Percentiles rank a stretch among this genome's conserved stretches.
phyloP scores from a whole-genome alignment of 768 basidiomycete species.

The Cystobasidium tubakii region DNA sequence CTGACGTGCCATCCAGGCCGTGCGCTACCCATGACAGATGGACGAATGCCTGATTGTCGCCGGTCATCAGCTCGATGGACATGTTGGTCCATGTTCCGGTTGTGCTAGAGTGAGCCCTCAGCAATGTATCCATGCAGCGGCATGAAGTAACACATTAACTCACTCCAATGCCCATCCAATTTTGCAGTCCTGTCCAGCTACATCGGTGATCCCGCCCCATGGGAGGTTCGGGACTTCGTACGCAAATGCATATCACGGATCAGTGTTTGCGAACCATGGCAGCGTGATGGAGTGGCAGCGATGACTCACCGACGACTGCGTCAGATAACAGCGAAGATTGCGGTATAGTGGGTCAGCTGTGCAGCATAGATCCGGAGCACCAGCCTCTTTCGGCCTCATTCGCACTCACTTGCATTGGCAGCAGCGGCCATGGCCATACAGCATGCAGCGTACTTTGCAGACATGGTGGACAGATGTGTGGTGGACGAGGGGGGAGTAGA shows the following conservation, averaged over 20 bases:
- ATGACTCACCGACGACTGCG: slow-evolving; percentile 5
- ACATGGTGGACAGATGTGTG: neutral
- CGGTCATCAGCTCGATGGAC: slow-evolving; percentile 37
- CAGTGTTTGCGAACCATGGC: too few species aligned
- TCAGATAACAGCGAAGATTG: neutral
- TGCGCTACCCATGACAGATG: slow-evolving; percentile 36
- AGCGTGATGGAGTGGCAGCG: too few species aligned
- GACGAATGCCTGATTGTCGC: slow-evolving; percentile 36
- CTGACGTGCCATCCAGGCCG: slow-evolving; percentile 38
- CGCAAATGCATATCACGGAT: too few species aligned
- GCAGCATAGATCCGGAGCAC: neutral
- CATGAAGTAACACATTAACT: neutral
- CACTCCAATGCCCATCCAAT: slow-evolving; percentile 28
- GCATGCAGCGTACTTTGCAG: neutral
- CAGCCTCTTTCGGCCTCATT: neutral
- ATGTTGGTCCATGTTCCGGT: slow-evolving; percentile 27
- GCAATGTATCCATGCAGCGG: neutral
- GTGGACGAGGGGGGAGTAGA: neutral
- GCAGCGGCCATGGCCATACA: neutral
- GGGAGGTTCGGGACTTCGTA: neutral
- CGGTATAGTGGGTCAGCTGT: neutral
- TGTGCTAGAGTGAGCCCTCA: neutral
- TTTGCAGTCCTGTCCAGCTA: slow-evolving; percentile 19
- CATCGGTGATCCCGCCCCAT: slow-evolving; percentile 26
- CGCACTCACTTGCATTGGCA: slow-evolving; percentile 12